Conservation (phyloP, 2,329 filamentous ascomycete species). For the Venturia nashicola region DNA sequence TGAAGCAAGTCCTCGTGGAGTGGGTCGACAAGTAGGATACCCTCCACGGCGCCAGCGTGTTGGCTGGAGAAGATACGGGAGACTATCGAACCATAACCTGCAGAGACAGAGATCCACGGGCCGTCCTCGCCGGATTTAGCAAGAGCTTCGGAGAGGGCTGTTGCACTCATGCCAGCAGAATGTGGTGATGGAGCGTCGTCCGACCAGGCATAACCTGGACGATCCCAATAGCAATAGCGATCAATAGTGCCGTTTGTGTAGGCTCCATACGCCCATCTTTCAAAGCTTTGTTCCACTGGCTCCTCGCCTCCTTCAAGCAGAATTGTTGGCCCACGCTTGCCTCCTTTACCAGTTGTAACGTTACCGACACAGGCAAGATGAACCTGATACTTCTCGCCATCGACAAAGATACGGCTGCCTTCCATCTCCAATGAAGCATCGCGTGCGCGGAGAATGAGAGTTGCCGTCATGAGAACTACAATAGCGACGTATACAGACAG, state of each 20-base stretch:
- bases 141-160: slow-evolving; percentile 78
- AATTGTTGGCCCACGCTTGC: slow-evolving; percentile 58
- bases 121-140: slow-evolving; percentile 68
- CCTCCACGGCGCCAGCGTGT: slow-evolving; percentile 61
- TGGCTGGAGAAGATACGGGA: slow-evolving; percentile 83
- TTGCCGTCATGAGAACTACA: slow-evolving; percentile 64
- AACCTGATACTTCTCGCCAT: slow-evolving; percentile 72
- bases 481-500: slow-evolving; percentile 57
- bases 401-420: slow-evolving; percentile 68
- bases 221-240: slow-evolving; percentile 91
- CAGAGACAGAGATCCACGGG: slow-evolving; percentile 78
- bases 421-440: slow-evolving; percentile 64
- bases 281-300: slow-evolving; percentile 66
- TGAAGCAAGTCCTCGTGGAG: slow-evolving; percentile 74
- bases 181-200: slow-evolving; percentile 91
- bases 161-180: slow-evolving; percentile 84
- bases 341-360: slow-evolving; percentile 39
- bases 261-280: slow-evolving; percentile 65
- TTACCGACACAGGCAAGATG: slow-evolving; percentile 82
- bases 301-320: slow-evolving; percentile 74
- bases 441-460: slow-evolving; percentile 64
- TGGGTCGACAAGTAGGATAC: slow-evolving; percentile 75
- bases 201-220: slow-evolving; percentile 76
- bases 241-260: slow-evolving; percentile 69
- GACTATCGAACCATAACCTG: slow-evolving; percentile 79